Evolutionary conservation across 2,329 filamentous ascomycete species (phyloP), one percentile per base, ranked within the genome.

Genomic region (Aspergillus viridinutans): DNA sequence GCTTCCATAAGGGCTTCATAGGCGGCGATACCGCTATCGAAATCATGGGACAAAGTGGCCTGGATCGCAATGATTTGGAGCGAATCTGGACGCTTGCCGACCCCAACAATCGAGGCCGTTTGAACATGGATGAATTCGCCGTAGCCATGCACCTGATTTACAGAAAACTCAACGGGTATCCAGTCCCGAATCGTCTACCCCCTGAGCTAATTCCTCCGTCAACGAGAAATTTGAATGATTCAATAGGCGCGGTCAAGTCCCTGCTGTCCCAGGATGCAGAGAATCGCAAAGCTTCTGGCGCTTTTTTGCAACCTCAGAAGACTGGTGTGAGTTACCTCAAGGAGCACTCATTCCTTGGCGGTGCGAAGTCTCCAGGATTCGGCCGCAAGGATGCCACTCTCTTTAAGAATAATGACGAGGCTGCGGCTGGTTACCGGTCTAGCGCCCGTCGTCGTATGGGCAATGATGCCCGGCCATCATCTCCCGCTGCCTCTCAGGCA

Each of bases 131-230:
- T 71, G 94, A 99, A 70, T 99, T 99, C 70, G 92, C 94, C 8
- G 93, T 99, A 53, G 92, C 92, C 9, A 99, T 99, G 94, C 94
- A 99, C 82, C 79, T 99, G 76, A 99, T 99, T 67, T 99, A 99
- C 78, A 85, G 94, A 67, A 96, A 95, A 72, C 83, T 99, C 53
- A 97, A 99, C 68, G 93, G 93, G 38, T 97, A 97, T 69, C 92
- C 93, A 1, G 82, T 97, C 32, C 94, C 94, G 17, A 90, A 87
- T 67, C 87, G 88, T 48, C 82, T 99, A 10, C 94, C 94, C 8
- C 86, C 94, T 0, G 94, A 99, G 78, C 84, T 99, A 58, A 87
- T 97, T 6, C 94, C 94, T 23, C 94, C 94, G 1, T 97, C 94
- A 1, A 96, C 93, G 10, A 86, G 93, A 62, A 96, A 97, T 73